Evolutionary conservation across 768 basidiomycete genomes (phyloP), one percentile per base, ranked within the genome.

Genomic region (Lactarius hengduanensis): DNA sequence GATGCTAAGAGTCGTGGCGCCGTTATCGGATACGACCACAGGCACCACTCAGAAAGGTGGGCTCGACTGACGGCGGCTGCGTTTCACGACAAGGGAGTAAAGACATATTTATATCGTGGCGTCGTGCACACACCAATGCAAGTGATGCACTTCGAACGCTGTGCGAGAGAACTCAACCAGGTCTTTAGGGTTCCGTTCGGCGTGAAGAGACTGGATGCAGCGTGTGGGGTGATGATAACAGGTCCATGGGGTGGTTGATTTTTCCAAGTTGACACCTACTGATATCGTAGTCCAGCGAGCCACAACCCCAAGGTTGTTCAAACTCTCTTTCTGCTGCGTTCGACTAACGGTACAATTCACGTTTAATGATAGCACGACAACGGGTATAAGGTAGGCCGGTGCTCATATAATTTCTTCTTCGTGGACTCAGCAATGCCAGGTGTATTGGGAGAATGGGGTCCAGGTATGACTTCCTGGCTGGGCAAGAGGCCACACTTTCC

Each of bases 171-270:
- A 36, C 36, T 34, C 38, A 40, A 59, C 18, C 16, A 36, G 38
- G 50, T n/a, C 8, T 26, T 53, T 69, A 93, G 92, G 75, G 91
- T 94, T 1, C 94, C 94, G 0, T 95, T 93, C 74, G 82, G 84
- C 32, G 82, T 94, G 16, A 86, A 85, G 70, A 78, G 76, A 59
- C 72, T 92, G 56, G 78, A 78, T 13, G 92, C 93, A 3, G 87
- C 89, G 1, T 89, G 89, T 66, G 94, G 94, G 22, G 85, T 95
- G 3, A 96, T 96, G 94, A 90, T 96, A 59, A 96, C 94, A 69
- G 92, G 90, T 87, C 57, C 20, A 43, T 36, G 18, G 54, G 13
- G 26, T 53, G 56, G 36, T 65, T 59, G 54, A 59, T 20, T 20
- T 38, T 20, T 38, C 20, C 60, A 60, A 20, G 7, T 43, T 41